Conservation (phyloP, 805 yeast species). For the Cyberlindnera xishuangbannaensis region DNA sequence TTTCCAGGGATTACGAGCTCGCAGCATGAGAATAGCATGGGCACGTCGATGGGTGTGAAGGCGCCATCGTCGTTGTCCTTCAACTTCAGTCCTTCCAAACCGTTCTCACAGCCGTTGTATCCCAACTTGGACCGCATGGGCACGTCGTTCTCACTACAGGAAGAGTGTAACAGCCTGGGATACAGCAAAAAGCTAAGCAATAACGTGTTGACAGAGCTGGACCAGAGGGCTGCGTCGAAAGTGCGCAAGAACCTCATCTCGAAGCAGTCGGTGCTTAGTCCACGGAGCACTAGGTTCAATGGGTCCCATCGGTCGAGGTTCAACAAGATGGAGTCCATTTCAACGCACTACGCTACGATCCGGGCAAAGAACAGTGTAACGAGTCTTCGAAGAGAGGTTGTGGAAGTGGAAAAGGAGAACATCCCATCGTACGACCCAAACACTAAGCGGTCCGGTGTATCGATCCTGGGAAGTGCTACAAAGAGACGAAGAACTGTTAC, state of each 20-base stretch:
- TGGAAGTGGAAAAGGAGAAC: conserved; percentile 22
- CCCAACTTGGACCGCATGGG: conserved; percentile 20
- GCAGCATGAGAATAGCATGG: too few species aligned
- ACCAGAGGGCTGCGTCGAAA: conserved; percentile 27
- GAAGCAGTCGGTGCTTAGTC: conserved; percentile 15
- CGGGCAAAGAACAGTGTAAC: conserved; percentile 7
- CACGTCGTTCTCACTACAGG: conserved; percentile 5
- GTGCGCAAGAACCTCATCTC: conserved; percentile 8
- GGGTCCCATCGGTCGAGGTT: conserved; percentile 23
- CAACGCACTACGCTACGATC: conserved; percentile 27
- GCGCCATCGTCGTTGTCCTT: conserved; percentile 13
- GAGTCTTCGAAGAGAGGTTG: conserved; percentile 9
- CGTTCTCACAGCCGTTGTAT: conserved; percentile 9
- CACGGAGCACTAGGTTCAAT: conserved; percentile 21
- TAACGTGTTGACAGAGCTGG: conserved; percentile 30
- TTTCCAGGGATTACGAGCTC: too few species aligned
- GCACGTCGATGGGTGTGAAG: conserved; percentile 1
- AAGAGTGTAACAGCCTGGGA: conserved; percentile 22
- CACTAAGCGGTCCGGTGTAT: conserved; percentile 17
- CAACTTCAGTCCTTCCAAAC: conserved; percentile 10
- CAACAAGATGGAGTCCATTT: conserved; percentile 29
- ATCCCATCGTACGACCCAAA: conserved; percentile 20
- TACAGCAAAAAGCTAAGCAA: conserved; percentile 29
- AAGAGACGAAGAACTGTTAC: conserved; percentile 23
- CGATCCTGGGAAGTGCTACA: conserved; percentile 13